Percentiles rank a stretch among this genome's conserved stretches.
These are phyloP conservation scores for Pneumocystis sp. DNA, from an alignment of 1,139 yeast genomes.

Conservation along the genomic window DNA sequence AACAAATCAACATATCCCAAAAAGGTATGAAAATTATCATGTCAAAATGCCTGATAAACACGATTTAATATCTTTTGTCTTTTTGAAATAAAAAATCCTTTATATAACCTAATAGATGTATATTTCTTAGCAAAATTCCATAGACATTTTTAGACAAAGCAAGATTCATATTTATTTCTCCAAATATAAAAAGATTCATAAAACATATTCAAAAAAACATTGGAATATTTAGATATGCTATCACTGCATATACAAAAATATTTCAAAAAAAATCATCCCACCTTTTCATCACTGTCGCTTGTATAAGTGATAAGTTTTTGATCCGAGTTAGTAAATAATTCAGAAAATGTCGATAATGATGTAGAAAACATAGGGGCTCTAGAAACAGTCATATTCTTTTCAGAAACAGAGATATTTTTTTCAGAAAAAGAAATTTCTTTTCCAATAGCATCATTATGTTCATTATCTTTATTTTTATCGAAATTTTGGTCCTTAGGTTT, in stretches of 20 bases:
- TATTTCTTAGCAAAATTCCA: too few species aligned
- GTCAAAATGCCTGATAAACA: too few species aligned
- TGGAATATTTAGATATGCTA: neutral
- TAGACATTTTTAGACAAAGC: neutral
- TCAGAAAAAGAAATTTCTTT: too few species aligned
- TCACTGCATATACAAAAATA: neutral
- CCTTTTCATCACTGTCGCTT: neutral
- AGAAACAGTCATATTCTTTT: neutral
- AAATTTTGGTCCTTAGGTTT: neutral
- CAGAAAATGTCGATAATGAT: neutral
- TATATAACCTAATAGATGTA: neutral
- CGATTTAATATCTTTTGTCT: neutral
- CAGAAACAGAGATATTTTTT: too few species aligned
- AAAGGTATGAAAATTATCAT: too few species aligned
- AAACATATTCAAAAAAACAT: neutral
- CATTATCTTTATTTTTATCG: neutral
- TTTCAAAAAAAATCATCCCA: neutral
- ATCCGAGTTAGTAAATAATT: neutral
- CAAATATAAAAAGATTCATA: neutral
- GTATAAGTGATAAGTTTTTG: neutral
- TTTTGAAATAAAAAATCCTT: neutral
- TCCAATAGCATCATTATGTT: neutral
- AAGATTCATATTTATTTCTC: neutral
- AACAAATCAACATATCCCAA: too few species aligned
- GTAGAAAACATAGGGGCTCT: neutral